Conservation (phyloP, 805 yeast genomes). For the Yarrowia bubula region DNA sequence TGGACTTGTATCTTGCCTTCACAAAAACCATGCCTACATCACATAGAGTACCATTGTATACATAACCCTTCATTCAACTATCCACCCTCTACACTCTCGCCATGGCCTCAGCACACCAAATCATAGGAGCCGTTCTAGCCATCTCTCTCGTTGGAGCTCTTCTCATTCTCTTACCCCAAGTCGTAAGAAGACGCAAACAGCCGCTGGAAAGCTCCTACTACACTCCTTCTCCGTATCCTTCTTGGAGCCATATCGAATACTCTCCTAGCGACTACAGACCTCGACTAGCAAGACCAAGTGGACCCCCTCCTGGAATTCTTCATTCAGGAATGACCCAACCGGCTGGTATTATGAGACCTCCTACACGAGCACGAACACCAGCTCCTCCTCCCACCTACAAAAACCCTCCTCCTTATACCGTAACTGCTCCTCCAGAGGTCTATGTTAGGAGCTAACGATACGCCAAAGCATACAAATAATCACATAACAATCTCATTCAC, state of each 20-base stretch:
- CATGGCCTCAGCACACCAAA: background rate
- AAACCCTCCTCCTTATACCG: background rate
- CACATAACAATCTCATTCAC: too few relatives aligned
- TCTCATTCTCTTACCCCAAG: background rate
- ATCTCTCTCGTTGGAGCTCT: background rate
- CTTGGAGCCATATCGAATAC: background rate
- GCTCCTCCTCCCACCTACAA: background rate
- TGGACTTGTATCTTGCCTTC: too few relatives aligned
- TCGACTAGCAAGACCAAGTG: background rate
- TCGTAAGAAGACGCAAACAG: background rate
- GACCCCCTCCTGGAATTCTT: too few relatives aligned
- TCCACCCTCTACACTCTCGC: background rate
- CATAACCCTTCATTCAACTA: too few relatives aligned
- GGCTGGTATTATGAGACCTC: too few relatives aligned
- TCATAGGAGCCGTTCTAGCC: background rate
- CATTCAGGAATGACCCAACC: too few relatives aligned
- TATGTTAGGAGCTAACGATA: background rate
- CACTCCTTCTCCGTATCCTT: background rate
- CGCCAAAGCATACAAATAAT: background rate
- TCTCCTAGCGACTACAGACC: background rate
- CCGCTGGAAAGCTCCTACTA: background rate
- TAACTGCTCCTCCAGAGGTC: background rate
- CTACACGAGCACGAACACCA: background rate
- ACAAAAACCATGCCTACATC: background rate
- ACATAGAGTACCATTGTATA: background rate